phyloP scores from a whole-genome alignment of 2,329 filamentous ascomycete genomes.

The Botrytis hyacinthi region DNA sequence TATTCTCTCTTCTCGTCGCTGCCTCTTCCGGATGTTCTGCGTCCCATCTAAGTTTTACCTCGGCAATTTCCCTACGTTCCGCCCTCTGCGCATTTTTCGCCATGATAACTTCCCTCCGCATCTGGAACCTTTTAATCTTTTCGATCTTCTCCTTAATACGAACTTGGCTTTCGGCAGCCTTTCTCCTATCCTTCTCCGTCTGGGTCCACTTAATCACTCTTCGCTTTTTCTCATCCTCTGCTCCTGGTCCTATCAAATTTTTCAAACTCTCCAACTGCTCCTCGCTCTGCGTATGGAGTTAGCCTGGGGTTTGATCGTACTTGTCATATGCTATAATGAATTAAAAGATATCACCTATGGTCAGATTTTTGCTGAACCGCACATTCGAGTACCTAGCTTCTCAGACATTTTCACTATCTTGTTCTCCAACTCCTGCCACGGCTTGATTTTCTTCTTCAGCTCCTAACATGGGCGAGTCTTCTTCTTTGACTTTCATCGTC shows the following conservation, averaged over 20 bases:
- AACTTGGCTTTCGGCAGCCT: neutral
- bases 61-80: neutral
- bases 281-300: neutral
- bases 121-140: neutral
- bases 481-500: neutral
- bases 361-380: neutral
- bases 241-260: neutral
- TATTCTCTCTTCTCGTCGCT: neutral
- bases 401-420: too few species aligned
- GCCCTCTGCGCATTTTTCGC: neutral
- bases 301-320: neutral
- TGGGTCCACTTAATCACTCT: neutral
- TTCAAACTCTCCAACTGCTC: neutral
- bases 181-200: neutral
- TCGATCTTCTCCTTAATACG: neutral
- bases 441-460: neutral
- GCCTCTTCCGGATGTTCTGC: neutral
- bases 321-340: neutral
- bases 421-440: neutral
- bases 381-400: neutral
- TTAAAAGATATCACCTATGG: neutral
- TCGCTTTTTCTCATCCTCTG: conserved; percentile 3
- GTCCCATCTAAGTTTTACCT: neutral
- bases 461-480: neutral
- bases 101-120: neutral